Base-by-base conservation (phyloP, 2,329 filamentous ascomycete species). In the Penicillium glabrum region DNA sequence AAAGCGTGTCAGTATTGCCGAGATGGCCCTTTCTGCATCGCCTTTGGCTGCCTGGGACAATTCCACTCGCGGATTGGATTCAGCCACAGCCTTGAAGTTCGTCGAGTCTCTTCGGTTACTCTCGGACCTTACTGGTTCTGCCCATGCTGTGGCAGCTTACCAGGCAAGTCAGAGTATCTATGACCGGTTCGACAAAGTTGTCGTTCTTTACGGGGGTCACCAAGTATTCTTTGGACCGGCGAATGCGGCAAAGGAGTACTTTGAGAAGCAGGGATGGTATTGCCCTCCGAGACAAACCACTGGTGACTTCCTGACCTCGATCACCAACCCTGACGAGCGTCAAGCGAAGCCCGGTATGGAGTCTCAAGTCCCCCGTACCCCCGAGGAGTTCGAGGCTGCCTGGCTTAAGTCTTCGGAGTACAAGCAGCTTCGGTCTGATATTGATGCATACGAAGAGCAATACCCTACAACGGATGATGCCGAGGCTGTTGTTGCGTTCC, bases 211-310 rank as follows among this genome's bases (percentile, higher is more conserved):
- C 66, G 87, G 91, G 66, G 90, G 90, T 0, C 82, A 86, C 0
- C 83, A 92, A 67, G 91, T 93, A 62, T 93, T 86, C 75, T 92
- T 86, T 62, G 90, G 89, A 0, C 81, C 83, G 0, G 81, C 85
- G 0, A 67, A 66, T 3, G 69, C 75, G 1, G 89, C 89, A 0
- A 86, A 82, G 62, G 66, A 64, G 0, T 91, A 85, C 73, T 91
- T 92, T 59, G 84, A 87, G 66, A 74, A 80, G 10, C 83, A 88
- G 71, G 89, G 89, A 35, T 92, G 84, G 80, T 70, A 81, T 44
- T 89, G 87, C 62, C 86, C 86, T 0, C 72, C 80, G 2, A 80
- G 88, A 3, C 86, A 89, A 67, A 89, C 86, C 0, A 87, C 83
- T 0, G 85, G 81, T 2, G 88, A 90, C 65, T 90, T 89, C 65